Base-by-base conservation (phyloP, 1,284 basidiomycete species). In the Leucoagaricus sp. region DNA sequence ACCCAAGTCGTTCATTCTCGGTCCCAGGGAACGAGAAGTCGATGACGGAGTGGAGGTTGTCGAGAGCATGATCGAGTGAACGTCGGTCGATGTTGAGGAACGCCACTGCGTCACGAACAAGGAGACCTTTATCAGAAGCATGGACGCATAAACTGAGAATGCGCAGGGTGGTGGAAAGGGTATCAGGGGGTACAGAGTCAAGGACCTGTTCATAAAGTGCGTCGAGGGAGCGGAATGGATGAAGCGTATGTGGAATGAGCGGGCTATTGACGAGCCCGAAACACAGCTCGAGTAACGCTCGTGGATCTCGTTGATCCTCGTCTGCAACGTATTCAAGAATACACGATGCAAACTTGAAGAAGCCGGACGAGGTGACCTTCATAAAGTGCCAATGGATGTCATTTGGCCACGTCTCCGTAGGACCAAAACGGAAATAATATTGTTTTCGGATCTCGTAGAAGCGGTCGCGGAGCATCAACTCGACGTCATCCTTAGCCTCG, bases 271-370 rank as follows among this genome's bases (percentile, higher is more conserved):
- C 40, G 17, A 36, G 17, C 10, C 19, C 40, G 13, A 53, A 31
- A 9, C 40, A 42, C 1, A 45, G 10, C 12, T 44, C 51, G 40
- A 53, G 31, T 15, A 33, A 13, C 12, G 41, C 23, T 34, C 31
- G n/a, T 8, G 51, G 51, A 26, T 53, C 42, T 7, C 31, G 19
- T 21, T 53, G 21, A 7, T 45, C 28, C 12, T 46, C 29, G 34
- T 53, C 33, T 9, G 19, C 41, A 34, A 53, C 51, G 15, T 25
- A 53, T 23, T 21, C 29, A 17, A 53, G 29, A 25, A 53, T 49
- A 23, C 31, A 19, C 3, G 47, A 49, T 6, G 36, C 36, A 38
- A 38, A 38, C 36, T 13, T 21, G 26, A 17, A 42, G 29, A 36
- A 53, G 4, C 51, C 51, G 2, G 28, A 33, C 26, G 51, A 12